Base-by-base conservation (phyloP, 116 monocot genomes). In the Cymodocea nodosa region DNA sequence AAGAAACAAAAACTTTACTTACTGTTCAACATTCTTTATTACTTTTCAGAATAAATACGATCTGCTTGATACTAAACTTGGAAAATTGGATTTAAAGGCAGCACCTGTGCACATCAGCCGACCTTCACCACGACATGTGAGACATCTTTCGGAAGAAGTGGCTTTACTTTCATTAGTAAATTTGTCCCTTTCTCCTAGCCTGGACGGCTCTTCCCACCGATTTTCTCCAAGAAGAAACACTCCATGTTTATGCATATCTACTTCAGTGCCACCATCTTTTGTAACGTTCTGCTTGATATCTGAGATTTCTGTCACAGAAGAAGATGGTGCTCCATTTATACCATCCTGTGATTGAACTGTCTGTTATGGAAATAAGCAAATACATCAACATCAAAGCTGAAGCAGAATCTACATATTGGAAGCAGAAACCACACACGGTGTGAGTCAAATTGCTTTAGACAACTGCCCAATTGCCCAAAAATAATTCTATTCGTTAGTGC, bases 161-260 rank as follows among this genome's bases (percentile, higher is more conserved):
- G 61, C 18, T 35, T 69, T 72, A 40, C 59, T 71, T 67, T 30
- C 62, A 50, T 35, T 36, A 17, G 39, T 62, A 10, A 56, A 62
- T 51, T 73, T 84, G 37, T 80, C 69, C 63, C 56, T 80, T 15
- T 24, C 60, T 19, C 23, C 51, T 17, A 95, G 66, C 63, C 90
- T 85, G 4, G 85, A 75, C 40, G 90, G 83, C 25, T 90, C 95
- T 82, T 95, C 95, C 95, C 95, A 95, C 7, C 95, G 71, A 35
- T 95, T 95, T 76, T 95, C 95, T 11, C 95, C 95, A 18, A 95
- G 80, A 73, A 95, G 87, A 73, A 90, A 95, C 4, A 95, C 95
- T 78, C 71, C 80, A 12, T 81, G 73, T 19, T 77, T 53, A 36
- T 85, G 77, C 48, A 81, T 73, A 50, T 83, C 76, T 18, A 83